phyloP scores from a whole-genome alignment of 805 yeast genomes.

The Teunomyces gatunensis region DNA sequence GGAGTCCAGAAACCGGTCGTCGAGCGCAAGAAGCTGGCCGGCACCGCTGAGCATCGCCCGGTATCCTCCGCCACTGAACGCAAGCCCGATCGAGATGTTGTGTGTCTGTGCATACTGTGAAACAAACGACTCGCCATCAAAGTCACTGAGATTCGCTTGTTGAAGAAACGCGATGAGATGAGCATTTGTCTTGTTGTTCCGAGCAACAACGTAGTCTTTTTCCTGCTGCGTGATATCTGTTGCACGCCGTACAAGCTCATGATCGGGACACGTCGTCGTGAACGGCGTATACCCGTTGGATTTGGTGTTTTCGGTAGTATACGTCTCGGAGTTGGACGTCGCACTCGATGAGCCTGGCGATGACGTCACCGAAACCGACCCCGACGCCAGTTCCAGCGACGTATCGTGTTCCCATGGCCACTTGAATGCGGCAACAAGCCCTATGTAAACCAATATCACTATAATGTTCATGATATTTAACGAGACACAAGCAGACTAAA shows the following conservation, averaged over 20 bases:
- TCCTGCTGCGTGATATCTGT: slow-evolving; percentile 21
- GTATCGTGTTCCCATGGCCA: slow-evolving; percentile 22
- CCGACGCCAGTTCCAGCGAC: neutral
- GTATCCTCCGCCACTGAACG: slow-evolving; percentile 38
- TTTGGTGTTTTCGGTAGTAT: slow-evolving; percentile 7
- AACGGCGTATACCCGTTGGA: slow-evolving; percentile 30
- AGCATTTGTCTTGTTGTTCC: slow-evolving; percentile 29
- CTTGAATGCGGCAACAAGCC: slow-evolving; percentile 9
- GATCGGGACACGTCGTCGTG: slow-evolving; percentile 28
- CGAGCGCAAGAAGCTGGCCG: slow-evolving; percentile 11
- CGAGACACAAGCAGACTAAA: no score
- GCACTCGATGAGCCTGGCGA: neutral
- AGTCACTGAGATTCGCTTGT: slow-evolving; percentile 30
- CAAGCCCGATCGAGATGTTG: slow-evolving; percentile 27
- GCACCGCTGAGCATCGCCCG: slow-evolving; percentile 30
- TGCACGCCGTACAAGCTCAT: slow-evolving; percentile 27
- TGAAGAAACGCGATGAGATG: slow-evolving; percentile 28
- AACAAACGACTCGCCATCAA: slow-evolving; percentile 31
- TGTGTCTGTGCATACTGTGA: slow-evolving; percentile 17
- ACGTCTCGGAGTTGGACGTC: slow-evolving; percentile 1
- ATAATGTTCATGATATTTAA: neutral
- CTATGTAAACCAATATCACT: slow-evolving; percentile 1
- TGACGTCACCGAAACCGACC: neutral
- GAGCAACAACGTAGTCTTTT: slow-evolving; percentile 19
- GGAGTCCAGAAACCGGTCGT: slow-evolving; percentile 36